Evolutionary conservation across 2,329 filamentous ascomycete genomes (phyloP), one percentile per base, ranked within the genome.

Genomic region (Exophiala calicioides): DNA sequence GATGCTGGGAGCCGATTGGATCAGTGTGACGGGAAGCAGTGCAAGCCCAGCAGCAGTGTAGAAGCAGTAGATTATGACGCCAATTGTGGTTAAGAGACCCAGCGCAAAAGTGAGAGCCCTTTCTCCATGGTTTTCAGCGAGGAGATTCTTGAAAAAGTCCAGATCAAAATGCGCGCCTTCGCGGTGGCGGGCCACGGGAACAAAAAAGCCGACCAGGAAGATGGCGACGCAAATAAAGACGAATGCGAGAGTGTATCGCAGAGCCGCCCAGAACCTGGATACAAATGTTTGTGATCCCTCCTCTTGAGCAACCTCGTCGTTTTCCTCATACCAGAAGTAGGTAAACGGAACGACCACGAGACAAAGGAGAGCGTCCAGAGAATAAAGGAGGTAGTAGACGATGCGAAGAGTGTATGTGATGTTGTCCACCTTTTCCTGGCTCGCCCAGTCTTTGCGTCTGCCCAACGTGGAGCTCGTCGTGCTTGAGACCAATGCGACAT

Each of bases 271-370:
- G 50, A 97, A 78, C 44, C 89, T 80, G 61, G 82, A 79, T 5
- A 76, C 77, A 48, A 85, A 68, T 2, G 86, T 85, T 64, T 90
- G 84, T 21, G 80, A 82, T 23, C 88, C 87, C 51, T 88, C 81
- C 60, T 95, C 88, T 24, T 85, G 79, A 52, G 90, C 90, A 15
- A 91, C 84, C 69, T 96, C 90, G 61, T 96, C 91, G 57, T 95
- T 95, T 68, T 97, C 93, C 67, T 98, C 93, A 62, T 95, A 93
- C 82, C 86, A 96, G 67, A 98, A 98, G 73, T 98, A 98, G 36
- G 90, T 86, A 64, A 98, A 98, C 0, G 93, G 93, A 15, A 97
- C 86, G 33, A 95, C 80, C 13, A 97, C 67, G 34, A 98, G 75
- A 63, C 93, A 98, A 8, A 98, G 80, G 4, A 96, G 66, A 1